Evolutionary conservation across 2,329 filamentous ascomycete genomes (phyloP), one percentile per base, ranked within the genome.

Genomic region (Purpureocillium lavendulum): DNA sequence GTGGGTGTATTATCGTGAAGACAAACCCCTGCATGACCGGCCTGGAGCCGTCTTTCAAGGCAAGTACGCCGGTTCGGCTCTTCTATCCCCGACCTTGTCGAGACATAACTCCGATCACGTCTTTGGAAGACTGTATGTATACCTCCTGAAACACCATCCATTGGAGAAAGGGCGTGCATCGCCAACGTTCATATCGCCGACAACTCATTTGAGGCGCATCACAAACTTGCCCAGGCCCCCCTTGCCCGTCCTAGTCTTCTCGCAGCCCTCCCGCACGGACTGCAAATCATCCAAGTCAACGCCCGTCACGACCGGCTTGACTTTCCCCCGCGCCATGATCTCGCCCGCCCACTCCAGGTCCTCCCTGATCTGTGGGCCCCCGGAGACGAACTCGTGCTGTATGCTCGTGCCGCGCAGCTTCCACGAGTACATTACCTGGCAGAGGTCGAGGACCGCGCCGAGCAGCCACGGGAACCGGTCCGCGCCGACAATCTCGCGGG

Each of bases 321-420:
- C 50, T 45, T 66, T 67, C 0, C 64, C 64, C 10, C 49, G 50
- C 0, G 66, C 67, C 33, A 71, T 48, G 17, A 64, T 50, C 39
- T 63, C 62, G 1, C 61, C 62, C 2, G 61, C 54, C 39, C 45
- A 52, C 43, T 72, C 67, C 38, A 71, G 40, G 29, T 70, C 67
- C 47, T 64, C 62, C 3, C 62, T 49, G 13, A 50, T 50, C 2
- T 62, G 58, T 1, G 59, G 54, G 15, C 71, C 52, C 0, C 67
- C 68, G 4, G 71, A 73, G 24, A 72, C 49, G 29, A 71, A 64
- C 10, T 61, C 59, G 35, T 70, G 62, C 45, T 59, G 55, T 33
- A 72, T 61, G 3, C 54, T 54, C 9, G 70, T 73, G 4, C 71
- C 67, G 11, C 61, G 48, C 3, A 70, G 48, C 51, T 61, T 57